Conservation (phyloP, 208 protist species). For the Trypanosoma melophagium region DNA sequence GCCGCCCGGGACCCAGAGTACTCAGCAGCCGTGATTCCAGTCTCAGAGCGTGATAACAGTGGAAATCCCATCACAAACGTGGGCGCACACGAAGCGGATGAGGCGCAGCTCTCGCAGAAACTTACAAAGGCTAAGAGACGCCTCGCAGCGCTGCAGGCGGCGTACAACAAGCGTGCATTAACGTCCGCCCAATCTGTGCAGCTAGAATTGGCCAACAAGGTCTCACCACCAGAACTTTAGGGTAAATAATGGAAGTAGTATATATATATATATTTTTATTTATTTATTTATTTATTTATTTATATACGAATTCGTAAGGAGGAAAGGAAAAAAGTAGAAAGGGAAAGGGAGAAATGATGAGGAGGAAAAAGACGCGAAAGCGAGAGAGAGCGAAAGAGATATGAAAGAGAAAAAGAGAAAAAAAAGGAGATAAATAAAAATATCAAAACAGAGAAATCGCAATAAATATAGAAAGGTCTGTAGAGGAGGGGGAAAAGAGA, state of each 20-base stretch:
- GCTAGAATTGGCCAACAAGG: neutral
- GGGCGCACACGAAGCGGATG: constrained; percentile 35
- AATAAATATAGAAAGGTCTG: constrained; percentile 8
- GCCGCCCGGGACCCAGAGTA: constrained; percentile 47
- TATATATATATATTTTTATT: no score
- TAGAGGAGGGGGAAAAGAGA: neutral
- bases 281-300: no score
- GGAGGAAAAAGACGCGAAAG: neutral
- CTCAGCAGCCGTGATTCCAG: constrained; percentile 37
- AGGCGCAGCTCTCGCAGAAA: constrained; percentile 28
- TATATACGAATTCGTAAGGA: neutral
- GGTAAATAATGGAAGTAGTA: no score
- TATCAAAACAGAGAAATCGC: neutral
- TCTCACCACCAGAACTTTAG: neutral
- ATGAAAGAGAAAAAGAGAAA: neutral
- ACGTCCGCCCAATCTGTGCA: neutral
- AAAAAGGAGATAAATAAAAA: neutral
- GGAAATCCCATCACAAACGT: constrained; percentile 24
- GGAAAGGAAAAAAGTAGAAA: constrained; percentile 8
- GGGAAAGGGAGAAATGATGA: constrained; percentile 2
- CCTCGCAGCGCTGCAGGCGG: constrained; percentile 27
- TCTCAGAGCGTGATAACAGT: constrained; percentile 41
- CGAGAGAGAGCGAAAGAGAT: neutral
- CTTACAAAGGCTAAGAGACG: constrained; percentile 32
- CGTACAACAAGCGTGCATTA: constrained; percentile 42